phyloP scores from a whole-genome alignment of 2,329 filamentous ascomycete genomes.

The Xylariales sp. region DNA sequence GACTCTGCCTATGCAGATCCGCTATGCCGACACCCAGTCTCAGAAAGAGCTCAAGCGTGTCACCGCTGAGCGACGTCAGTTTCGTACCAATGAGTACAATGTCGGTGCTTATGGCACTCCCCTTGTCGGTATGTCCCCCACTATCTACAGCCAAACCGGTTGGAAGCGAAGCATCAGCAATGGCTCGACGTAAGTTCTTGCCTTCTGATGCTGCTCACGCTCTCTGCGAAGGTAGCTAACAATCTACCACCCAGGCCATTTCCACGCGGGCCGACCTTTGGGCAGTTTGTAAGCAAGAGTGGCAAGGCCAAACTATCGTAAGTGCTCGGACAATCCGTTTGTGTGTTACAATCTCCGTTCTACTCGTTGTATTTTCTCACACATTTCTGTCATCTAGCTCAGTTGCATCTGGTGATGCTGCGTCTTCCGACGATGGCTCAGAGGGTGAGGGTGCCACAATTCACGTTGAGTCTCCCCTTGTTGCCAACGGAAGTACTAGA shows the following conservation, averaged over 20 bases:
- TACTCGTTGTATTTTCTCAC: no score
- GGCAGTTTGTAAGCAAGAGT: not conserved
- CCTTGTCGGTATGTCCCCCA: slow-evolving; percentile 51
- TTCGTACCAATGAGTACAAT: slow-evolving; percentile 94
- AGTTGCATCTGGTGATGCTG: slow-evolving; percentile 32
- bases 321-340: no score
- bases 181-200: not conserved
- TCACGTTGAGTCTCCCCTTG: slow-evolving; percentile 42
- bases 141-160: slow-evolving; percentile 35
- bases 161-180: slow-evolving; percentile 26
- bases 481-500: slow-evolving; percentile 38
- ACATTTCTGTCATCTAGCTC: no score
- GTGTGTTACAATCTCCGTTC: no score
- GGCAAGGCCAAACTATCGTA: not conserved
- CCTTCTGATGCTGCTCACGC: not conserved
- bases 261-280: not conserved
- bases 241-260: not conserved
- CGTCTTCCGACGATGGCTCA: slow-evolving; percentile 40
- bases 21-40: slow-evolving; percentile 92
- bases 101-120: slow-evolving; percentile 64
- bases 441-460: slow-evolving; percentile 53
- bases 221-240: not conserved
- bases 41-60: slow-evolving; percentile 97
- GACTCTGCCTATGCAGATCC: slow-evolving; percentile 82
- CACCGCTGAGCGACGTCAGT: slow-evolving; percentile 90